Percentiles rank a stretch among this genome's conserved stretches.
Conservation (phyloP, 2,329 filamentous ascomycete species). For the Bipolaris sorokiniana region DNA sequence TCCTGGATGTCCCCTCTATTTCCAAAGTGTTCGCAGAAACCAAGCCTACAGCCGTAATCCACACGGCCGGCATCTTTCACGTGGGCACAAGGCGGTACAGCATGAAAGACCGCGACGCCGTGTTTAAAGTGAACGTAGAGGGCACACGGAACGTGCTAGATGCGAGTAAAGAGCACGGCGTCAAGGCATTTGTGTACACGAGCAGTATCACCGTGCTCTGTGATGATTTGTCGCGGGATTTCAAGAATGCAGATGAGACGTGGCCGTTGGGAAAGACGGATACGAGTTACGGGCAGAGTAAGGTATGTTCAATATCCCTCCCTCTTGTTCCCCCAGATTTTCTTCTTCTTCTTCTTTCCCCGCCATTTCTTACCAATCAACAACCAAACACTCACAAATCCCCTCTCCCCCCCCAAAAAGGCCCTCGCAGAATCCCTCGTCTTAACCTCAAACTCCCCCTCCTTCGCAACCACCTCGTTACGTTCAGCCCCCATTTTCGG, state of each 20-base stretch:
- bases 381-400: no score
- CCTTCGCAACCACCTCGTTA: constrained; percentile 78
- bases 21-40: constrained; percentile 62
- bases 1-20: constrained; percentile 47
- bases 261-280: constrained; percentile 77
- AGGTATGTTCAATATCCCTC: constrained; percentile 59
- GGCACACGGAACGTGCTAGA: constrained; percentile 81
- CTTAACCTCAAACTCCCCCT: constrained; percentile 71
- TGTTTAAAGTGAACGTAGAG: constrained; percentile 84
- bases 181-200: constrained; percentile 87
- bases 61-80: constrained; percentile 71
- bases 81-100: constrained; percentile 50
- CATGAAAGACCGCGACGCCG: constrained; percentile 55
- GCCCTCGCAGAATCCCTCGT: constrained; percentile 83
- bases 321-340: not conserved
- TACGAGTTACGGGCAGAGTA: constrained; percentile 86
- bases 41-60: constrained; percentile 83
- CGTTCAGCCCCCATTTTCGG: constrained; percentile 91
- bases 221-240: constrained; percentile 74
- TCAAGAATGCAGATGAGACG: constrained; percentile 83
- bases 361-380: not conserved
- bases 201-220: constrained; percentile 86
- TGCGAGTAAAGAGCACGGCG: constrained; percentile 70
- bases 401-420: constrained; percentile 45
- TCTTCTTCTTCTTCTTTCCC: not conserved